phyloP scores from a whole-genome alignment of 2,329 filamentous ascomycete species.

The Volutella citrinella region DNA sequence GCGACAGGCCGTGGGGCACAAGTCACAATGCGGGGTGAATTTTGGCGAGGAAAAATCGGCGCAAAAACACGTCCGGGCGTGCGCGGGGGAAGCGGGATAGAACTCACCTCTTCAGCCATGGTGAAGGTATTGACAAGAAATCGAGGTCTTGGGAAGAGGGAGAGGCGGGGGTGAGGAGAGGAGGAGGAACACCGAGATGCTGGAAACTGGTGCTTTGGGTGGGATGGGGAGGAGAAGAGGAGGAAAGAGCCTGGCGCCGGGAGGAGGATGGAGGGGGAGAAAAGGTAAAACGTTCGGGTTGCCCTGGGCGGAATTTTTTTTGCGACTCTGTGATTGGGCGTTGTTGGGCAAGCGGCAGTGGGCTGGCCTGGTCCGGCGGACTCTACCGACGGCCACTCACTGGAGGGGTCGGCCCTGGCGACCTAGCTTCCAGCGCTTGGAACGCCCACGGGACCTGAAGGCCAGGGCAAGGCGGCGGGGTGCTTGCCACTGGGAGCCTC shows the following conservation, averaged over 20 bases:
- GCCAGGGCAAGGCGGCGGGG: too few relatives aligned
- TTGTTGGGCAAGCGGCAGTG: conserved; percentile 22
- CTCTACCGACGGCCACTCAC: conserved; percentile 21
- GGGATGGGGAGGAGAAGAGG: conserved; percentile 28
- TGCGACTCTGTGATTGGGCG: conserved; percentile 36
- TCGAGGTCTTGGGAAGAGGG: conserved; percentile 28
- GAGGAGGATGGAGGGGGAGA: conserved; percentile 29
- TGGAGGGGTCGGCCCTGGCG: too few relatives aligned
- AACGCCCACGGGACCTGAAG: too few relatives aligned
- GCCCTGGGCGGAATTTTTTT: conserved; percentile 36
- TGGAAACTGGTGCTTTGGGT: too few relatives aligned
- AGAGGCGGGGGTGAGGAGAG: conserved; percentile 18
- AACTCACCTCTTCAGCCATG: conserved; percentile 59
- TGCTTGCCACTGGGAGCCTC: too few relatives aligned
- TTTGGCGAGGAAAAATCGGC: conserved; percentile 32
- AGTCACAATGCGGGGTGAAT: conserved; percentile 47
- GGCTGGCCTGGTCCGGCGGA: conserved; percentile 21
- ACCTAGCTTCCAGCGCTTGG: conserved; percentile 5
- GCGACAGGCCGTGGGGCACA: conserved; percentile 38
- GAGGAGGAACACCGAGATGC: conserved; percentile 18
- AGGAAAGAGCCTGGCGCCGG: conserved; percentile 24
- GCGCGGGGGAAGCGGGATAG: conserved; percentile 10
- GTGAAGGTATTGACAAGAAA: conserved; percentile 45
- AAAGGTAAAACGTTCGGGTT: conserved; percentile 27
- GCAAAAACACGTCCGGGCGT: conserved; percentile 23